Conservation (phyloP, 23 red algal species). For the Gracilaria caudata region DNA sequence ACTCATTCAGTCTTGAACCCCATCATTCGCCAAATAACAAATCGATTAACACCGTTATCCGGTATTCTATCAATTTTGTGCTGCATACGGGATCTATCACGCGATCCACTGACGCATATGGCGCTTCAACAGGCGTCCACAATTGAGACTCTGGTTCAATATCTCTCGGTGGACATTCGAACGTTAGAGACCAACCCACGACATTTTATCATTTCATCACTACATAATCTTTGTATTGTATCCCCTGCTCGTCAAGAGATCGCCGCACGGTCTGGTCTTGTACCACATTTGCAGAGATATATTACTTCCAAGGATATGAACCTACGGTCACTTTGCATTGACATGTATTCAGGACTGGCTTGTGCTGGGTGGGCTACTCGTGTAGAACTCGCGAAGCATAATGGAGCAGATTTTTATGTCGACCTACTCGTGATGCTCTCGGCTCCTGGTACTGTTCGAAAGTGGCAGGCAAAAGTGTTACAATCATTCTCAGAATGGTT, state of each 20-base stretch:
- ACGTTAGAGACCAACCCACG: conserved; percentile 47
- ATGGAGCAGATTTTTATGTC: conserved; percentile 76
- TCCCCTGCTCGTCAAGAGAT: conserved; percentile 84
- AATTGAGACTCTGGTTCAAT: conserved; percentile 71
- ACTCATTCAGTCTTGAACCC: conserved; percentile 53
- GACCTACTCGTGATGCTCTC: conserved; percentile 73
- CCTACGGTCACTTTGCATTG: conserved; percentile 69
- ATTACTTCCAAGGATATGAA: conserved; percentile 74
- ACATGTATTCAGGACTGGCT: conserved; percentile 83
- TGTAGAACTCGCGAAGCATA: conserved; percentile 59
- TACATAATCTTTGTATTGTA: conserved; percentile 85
- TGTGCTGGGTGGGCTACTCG: conserved; percentile 48
- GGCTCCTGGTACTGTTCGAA: conserved; percentile 68
- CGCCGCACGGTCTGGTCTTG: conserved; percentile 69
- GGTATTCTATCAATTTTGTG: conserved; percentile 65
- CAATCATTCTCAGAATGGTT: conserved; percentile 78
- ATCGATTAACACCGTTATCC: conserved; percentile 25
- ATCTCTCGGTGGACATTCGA: conserved; percentile 45
- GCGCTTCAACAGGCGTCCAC: conserved; percentile 70
- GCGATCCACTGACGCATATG: conserved; percentile 83
- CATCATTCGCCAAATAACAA: conserved; percentile 71
- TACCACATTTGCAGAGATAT: conserved; percentile 79
- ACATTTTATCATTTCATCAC: conserved; percentile 78
- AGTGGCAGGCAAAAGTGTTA: conserved; percentile 76
- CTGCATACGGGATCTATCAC: conserved; percentile 82